phyloP scores from a whole-genome alignment of 2,329 filamentous ascomycete species.

The Aspergillus spinulosporus region DNA sequence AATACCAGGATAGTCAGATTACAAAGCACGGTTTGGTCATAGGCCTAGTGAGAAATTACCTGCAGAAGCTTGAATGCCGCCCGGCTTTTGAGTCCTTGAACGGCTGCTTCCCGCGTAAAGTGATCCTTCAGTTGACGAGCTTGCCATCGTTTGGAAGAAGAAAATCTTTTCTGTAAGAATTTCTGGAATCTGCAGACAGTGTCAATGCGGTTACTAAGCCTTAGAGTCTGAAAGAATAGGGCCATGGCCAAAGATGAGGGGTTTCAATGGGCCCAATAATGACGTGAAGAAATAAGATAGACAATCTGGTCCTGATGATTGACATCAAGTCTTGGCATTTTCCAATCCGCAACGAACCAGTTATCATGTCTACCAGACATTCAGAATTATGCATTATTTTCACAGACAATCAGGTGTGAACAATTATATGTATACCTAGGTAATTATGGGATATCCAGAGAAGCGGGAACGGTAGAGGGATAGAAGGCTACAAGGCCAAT shows the following conservation, averaged over 20 bases:
- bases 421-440: too few relatives aligned
- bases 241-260: background rate
- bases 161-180: slow-evolving; percentile 23
- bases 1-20: background rate
- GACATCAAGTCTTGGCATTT: too few relatives aligned
- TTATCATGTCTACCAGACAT: too few relatives aligned
- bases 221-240: background rate
- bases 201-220: background rate
- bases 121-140: slow-evolving; percentile 71
- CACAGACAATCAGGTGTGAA: too few relatives aligned
- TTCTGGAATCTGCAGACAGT: slow-evolving; percentile 27
- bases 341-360: too few relatives aligned
- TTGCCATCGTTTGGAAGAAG: slow-evolving; percentile 78
- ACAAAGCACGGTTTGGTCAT: background rate
- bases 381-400: too few relatives aligned
- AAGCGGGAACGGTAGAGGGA: background rate
- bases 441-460: too few relatives aligned
- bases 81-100: slow-evolving; percentile 79
- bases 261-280: too few relatives aligned
- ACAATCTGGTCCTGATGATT: too few relatives aligned
- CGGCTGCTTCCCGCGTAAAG: slow-evolving; percentile 72
- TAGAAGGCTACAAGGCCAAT: background rate
- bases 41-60: slow-evolving; percentile 46
- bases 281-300: too few relatives aligned
- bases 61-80: slow-evolving; percentile 95